phyloP scores from a whole-genome alignment of 106 monocot species.

The Agapanthus africanus region DNA sequence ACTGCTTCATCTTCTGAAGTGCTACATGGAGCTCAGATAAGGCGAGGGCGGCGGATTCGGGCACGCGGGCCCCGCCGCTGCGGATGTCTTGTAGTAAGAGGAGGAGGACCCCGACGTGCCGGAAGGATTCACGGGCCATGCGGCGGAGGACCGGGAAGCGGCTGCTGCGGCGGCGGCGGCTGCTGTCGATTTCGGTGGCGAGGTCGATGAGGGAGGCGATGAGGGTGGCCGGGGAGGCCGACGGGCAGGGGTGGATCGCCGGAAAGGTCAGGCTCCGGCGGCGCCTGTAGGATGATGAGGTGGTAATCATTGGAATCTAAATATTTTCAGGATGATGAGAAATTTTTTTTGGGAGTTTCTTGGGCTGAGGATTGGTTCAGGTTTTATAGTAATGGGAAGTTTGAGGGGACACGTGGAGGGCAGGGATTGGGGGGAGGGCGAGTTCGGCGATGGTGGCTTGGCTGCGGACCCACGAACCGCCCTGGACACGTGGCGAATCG shows the following conservation, averaged over 20 bases:
- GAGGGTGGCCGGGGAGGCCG: constrained; percentile 32
- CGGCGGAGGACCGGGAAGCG: constrained; percentile 16
- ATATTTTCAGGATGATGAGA: too few species aligned
- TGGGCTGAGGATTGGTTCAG: too few species aligned
- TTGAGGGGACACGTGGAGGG: too few species aligned
- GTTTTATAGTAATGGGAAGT: too few species aligned
- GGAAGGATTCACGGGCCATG: constrained; percentile 35
- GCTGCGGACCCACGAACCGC: too few species aligned
- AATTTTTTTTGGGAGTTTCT: too few species aligned
- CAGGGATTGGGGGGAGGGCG: too few species aligned
- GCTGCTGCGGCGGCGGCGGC: not conserved
- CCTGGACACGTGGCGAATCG: too few species aligned
- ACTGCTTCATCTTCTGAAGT: constrained; percentile 45
- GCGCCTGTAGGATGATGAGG: too few species aligned
- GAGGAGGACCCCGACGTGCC: constrained; percentile 29
- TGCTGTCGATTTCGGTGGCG: constrained; percentile 12
- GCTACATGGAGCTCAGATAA: constrained; percentile 67
- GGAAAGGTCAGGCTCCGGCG: constrained; percentile 40
- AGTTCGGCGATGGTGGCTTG: too few species aligned
- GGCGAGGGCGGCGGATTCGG: constrained; percentile 19
- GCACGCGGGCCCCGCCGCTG: not conserved
- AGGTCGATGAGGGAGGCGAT: constrained; percentile 34
- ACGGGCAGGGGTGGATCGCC: constrained; percentile 42
- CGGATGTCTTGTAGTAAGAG: constrained; percentile 22
- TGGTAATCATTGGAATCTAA: too few species aligned